These are phyloP conservation scores for Cercospora citrullina DNA, from an alignment of 2,329 filamentous ascomycete species.

Conservation along the genomic window DNA sequence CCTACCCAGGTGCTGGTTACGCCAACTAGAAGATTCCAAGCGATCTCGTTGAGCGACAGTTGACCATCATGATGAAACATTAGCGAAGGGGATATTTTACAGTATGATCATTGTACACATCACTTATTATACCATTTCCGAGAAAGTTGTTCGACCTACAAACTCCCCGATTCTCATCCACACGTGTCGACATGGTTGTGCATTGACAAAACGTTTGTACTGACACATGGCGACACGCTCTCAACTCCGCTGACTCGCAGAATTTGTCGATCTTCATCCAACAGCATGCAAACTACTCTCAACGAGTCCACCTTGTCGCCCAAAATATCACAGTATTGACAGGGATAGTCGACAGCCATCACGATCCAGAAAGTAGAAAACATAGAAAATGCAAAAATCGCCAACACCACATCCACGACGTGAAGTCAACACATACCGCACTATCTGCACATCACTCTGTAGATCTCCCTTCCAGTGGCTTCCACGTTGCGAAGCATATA, in stretches of 20 bases:
- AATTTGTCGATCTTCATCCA: neutral
- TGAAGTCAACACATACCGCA: neutral
- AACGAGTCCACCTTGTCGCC: neutral
- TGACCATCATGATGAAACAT: neutral
- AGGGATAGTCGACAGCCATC: neutral
- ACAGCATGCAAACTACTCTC: neutral
- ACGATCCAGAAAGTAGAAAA: neutral
- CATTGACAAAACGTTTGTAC: neutral
- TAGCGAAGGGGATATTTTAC: neutral
- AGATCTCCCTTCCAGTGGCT: conserved; percentile 1
- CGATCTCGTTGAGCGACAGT: conserved; percentile 10
- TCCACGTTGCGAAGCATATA: neutral
- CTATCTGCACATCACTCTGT: neutral
- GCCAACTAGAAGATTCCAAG: conserved; percentile 13
- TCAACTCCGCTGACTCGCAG: neutral
- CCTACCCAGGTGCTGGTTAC: conserved; percentile 8
- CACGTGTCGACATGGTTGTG: neutral
- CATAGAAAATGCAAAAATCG: neutral
- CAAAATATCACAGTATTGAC: neutral
- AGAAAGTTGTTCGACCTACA: neutral
- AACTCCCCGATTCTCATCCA: neutral
- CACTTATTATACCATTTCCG: neutral
- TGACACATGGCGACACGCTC: neutral
- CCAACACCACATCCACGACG: neutral
- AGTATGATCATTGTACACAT: neutral